These are phyloP conservation scores for Bipolaris cookei DNA, from an alignment of 2,329 filamentous ascomycete species.

Conservation along the genomic window DNA sequence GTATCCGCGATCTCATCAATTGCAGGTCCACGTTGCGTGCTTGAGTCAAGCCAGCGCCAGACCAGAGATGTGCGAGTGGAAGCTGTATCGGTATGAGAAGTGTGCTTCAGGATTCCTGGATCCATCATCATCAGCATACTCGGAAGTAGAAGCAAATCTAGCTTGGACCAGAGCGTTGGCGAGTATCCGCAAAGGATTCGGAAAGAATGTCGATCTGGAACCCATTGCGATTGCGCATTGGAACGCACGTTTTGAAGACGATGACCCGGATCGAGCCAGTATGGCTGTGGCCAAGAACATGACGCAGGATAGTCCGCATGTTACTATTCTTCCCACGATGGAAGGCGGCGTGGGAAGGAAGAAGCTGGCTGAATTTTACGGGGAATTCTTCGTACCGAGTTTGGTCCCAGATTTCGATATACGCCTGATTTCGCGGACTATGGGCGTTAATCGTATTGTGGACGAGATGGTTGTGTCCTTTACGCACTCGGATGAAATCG, in stretches of 20 bases:
- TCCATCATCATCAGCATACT: constrained; percentile 46
- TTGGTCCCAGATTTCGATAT: constrained; percentile 62
- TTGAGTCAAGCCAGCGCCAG: constrained; percentile 40
- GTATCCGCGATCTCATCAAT: constrained; percentile 48
- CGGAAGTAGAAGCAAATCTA: constrained; percentile 51
- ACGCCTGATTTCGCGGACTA: constrained; percentile 61
- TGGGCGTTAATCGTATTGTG: constrained; percentile 63
- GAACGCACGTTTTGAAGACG: constrained; percentile 43
- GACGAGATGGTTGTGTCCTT: constrained; percentile 65
- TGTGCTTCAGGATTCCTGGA: constrained; percentile 53
- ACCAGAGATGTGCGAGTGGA: constrained; percentile 47
- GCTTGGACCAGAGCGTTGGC: constrained; percentile 53
- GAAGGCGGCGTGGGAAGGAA: constrained; percentile 53
- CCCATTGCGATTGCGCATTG: constrained; percentile 43
- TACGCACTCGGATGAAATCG: constrained; percentile 62
- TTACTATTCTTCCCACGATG: constrained; percentile 52
- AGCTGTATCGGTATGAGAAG: constrained; percentile 49
- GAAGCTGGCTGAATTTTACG: constrained; percentile 60
- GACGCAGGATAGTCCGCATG: constrained; percentile 44
- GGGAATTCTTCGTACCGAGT: constrained; percentile 61
- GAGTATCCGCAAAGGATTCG: constrained; percentile 47
- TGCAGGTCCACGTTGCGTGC: constrained; percentile 52
- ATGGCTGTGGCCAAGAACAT: constrained; percentile 41
- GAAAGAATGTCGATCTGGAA: constrained; percentile 46
- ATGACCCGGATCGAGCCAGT: constrained; percentile 39